Percentiles rank a stretch among this genome's conserved stretches.
These are phyloP conservation scores for Nakaseomyces sp. DNA, from an alignment of 1,139 yeast genomes.

Conservation along the genomic window DNA sequence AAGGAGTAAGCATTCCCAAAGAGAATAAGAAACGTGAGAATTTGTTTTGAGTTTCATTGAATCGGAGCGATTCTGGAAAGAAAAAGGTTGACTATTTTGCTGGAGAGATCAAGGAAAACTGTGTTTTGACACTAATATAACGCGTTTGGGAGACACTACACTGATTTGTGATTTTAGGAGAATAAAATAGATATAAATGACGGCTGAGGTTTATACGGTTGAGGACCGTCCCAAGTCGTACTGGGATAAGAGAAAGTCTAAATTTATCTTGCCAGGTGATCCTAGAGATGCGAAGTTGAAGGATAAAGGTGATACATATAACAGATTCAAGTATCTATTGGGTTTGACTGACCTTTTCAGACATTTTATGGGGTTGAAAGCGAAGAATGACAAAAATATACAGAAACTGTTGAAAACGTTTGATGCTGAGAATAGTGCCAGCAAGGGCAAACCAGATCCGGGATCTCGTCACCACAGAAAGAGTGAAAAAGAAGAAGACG, in stretches of 20 bases:
- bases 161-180: too few species aligned
- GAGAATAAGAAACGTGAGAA: too few species aligned
- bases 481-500: constrained; percentile 89
- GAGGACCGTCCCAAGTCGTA: constrained; percentile 25
- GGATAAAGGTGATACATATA: constrained; percentile 58
- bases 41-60: too few species aligned
- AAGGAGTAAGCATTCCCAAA: too few species aligned
- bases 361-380: constrained; percentile 60
- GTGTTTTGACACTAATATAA: background rate
- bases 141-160: constrained; percentile 7
- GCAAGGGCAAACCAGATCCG: constrained; percentile 19
- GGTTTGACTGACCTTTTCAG: constrained; percentile 61
- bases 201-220: constrained; percentile 9
- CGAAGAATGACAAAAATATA: constrained; percentile 51
- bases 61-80: too few species aligned
- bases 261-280: constrained; percentile 46
- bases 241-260: constrained; percentile 35
- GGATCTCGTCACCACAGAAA: constrained; percentile 45
- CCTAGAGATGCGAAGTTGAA: constrained; percentile 49
- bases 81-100: too few species aligned
- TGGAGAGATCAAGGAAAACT: too few species aligned
- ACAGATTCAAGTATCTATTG: constrained; percentile 55
- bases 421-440: constrained; percentile 23
- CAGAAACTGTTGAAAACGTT: constrained; percentile 36
- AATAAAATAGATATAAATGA: too few species aligned